phyloP scores from a whole-genome alignment of 192 early-diverging fungal genomes.

The Lunasporangiospora selenospora region DNA sequence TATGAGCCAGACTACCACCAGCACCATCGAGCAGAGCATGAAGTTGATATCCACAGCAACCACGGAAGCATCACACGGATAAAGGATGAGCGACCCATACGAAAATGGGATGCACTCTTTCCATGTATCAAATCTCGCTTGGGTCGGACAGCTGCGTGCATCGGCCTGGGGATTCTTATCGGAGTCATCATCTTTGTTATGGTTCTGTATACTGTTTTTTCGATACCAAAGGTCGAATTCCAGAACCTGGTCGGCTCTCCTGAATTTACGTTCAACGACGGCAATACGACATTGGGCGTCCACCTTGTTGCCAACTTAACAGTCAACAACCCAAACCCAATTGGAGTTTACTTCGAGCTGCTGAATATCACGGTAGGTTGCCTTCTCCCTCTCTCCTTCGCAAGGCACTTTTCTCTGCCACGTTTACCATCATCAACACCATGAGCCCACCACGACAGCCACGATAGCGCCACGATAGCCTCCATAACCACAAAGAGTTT shows the following conservation, averaged over 20 bases:
- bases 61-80: background rate
- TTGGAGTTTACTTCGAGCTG: slow-evolving; percentile 23
- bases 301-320: slow-evolving; percentile 22
- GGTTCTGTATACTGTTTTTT: slow-evolving; percentile 29
- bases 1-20: too few species aligned
- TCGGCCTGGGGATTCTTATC: slow-evolving; percentile 18
- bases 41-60: too few species aligned
- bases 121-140: slow-evolving; percentile 35
- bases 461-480: too few species aligned
- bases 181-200: slow-evolving; percentile 23
- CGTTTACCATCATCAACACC: too few species aligned
- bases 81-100: slow-evolving; percentile 2
- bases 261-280: slow-evolving; percentile 20
- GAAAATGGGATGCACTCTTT: slow-evolving; percentile 15
- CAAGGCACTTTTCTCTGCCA: too few species aligned
- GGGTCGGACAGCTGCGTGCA: slow-evolving; percentile 10
- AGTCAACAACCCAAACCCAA: slow-evolving; percentile 40
- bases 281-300: slow-evolving; percentile 32
- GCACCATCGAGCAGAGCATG: too few species aligned
- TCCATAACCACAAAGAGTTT: too few species aligned
- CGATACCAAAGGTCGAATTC: slow-evolving; percentile 27
- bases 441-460: too few species aligned
- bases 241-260: slow-evolving; percentile 8
- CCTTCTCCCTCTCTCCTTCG: background rate
- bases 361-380: slow-evolving; percentile 20